These are phyloP conservation scores for Aspergillus novoparasiticus DNA, from an alignment of 2,329 filamentous ascomycete genomes.

Conservation along the genomic window DNA sequence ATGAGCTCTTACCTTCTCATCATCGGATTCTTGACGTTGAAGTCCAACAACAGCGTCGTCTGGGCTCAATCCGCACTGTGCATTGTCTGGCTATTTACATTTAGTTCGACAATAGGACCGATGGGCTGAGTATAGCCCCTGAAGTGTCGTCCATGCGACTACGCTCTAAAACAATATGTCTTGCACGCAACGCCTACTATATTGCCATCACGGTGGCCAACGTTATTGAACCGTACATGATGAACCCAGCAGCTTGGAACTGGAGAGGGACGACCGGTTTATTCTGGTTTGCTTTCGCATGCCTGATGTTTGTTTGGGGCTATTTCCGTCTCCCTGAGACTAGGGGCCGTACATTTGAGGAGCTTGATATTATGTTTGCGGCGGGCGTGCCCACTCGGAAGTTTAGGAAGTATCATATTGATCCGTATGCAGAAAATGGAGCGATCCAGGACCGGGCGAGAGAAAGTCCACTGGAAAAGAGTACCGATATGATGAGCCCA, in stretches of 20 bases:
- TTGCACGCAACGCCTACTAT: slow-evolving; percentile 57
- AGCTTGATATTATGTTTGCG: slow-evolving; percentile 21
- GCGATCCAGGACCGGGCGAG: slow-evolving; percentile 11
- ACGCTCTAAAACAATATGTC: slow-evolving; percentile 58
- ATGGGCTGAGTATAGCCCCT: slow-evolving; percentile 57
- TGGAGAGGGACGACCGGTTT: slow-evolving; percentile 44
- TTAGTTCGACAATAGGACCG: slow-evolving; percentile 58
- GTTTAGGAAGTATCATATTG: slow-evolving; percentile 12
- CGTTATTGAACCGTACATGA: slow-evolving; percentile 36
- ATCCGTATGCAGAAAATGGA: slow-evolving; percentile 12
- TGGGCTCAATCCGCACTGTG: slow-evolving; percentile 48
- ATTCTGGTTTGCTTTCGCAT: slow-evolving; percentile 43
- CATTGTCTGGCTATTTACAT: slow-evolving; percentile 58
- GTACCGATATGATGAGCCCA: not conserved
- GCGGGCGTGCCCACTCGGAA: slow-evolving; percentile 9
- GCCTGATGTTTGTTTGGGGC: slow-evolving; percentile 40
- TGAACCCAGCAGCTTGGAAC: slow-evolving; percentile 39
- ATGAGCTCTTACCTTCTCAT: slow-evolving; percentile 33
- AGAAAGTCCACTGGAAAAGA: not conserved
- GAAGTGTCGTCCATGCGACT: slow-evolving; percentile 59
- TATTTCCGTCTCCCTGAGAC: slow-evolving; percentile 47
- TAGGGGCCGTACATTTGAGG: slow-evolving; percentile 29
- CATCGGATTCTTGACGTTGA: slow-evolving; percentile 27
- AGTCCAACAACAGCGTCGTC: slow-evolving; percentile 17
- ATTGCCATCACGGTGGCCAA: slow-evolving; percentile 52